Evolutionary conservation across 208 protist genomes (phyloP), one percentile per base, ranked within the genome.

Genomic region (Leishmania arabica): DNA sequence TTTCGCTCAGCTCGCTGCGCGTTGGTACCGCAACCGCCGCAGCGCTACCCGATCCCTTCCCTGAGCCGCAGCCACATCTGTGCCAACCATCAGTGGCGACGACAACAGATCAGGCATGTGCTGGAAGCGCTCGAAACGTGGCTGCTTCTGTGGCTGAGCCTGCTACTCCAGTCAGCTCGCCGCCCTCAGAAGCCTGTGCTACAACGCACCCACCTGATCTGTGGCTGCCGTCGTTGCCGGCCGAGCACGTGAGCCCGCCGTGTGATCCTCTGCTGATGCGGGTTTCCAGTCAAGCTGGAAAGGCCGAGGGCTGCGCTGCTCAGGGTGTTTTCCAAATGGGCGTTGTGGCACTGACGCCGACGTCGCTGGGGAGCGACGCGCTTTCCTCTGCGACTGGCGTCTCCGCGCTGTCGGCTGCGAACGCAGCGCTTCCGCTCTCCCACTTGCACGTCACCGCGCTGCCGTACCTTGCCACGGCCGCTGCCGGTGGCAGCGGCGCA

Each of bases 1-100:
- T 86, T 51, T 75, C 82, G 8, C 73, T 86, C n/a, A 82, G 54
- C 27, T 78, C 82, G 31, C 53, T 53, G 24, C 66, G 53, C 31
- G 72, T 68, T 5, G 66, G 51, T 27, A 37, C 49, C 9, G 56
- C 37, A n/a, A 54, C 8, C 11, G 58, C 24, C 15, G 69, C 74
- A 40, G 37, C 37, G 24, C 42, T 45, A 27, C 42, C 69, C 37
- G 34, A 64, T 0, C 24, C 76, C 45, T 37, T 77, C 17, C 5
- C 24, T 51, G 69, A 54, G 3, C 42, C 40, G 45, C 21, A 4
- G 69, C 15, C 51, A 62, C 6, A 19, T 27, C 17, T 15, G 34
- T 24, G 3, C 0, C 15, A 37, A 13, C n/a, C 51, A 62, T 62
- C 72, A 2, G 72, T 31, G 31, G 34, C 2, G 49, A 58, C 72